Evolutionary conservation across 768 basidiomycete genomes (phyloP).

Genomic region (Amanita rubescens): DNA sequence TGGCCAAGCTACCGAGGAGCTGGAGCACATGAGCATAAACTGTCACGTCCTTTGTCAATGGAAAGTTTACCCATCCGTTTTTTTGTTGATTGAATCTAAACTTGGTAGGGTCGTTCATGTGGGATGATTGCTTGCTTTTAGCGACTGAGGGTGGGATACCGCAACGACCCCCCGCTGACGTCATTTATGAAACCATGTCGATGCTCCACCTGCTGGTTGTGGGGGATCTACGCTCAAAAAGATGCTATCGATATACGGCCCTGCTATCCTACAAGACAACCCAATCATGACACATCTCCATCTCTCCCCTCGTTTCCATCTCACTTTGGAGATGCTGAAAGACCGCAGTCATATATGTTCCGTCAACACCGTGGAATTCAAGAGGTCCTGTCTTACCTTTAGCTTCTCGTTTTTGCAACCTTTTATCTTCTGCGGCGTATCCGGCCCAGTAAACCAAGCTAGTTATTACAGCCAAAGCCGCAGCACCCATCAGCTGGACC

Average conservation of each 20-base stretch:
- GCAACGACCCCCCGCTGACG: background rate
- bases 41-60: background rate
- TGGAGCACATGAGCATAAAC: background rate
- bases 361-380: background rate
- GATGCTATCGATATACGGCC: background rate
- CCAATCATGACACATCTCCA: background rate
- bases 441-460: slow-evolving; percentile 21
- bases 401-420: slow-evolving; percentile 4
- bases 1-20: background rate
- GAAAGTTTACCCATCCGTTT: background rate
- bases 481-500: slow-evolving; percentile 17
- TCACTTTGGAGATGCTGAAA: slow-evolving; percentile 4
- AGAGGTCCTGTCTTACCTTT: slow-evolving; percentile 1
- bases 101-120: background rate
- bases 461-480: slow-evolving; percentile 17
- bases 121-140: background rate
- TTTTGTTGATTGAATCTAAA: slow-evolving; percentile 1
- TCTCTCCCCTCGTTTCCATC: background rate
- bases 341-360: background rate
- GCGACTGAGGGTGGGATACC: no score
- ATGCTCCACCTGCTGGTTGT: background rate
- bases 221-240: background rate
- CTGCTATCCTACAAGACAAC: background rate
- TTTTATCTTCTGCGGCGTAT: slow-evolving; percentile 16
- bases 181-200: background rate